Conservation (phyloP, 257 asterid genomes). For the Solanum neorickii region DNA sequence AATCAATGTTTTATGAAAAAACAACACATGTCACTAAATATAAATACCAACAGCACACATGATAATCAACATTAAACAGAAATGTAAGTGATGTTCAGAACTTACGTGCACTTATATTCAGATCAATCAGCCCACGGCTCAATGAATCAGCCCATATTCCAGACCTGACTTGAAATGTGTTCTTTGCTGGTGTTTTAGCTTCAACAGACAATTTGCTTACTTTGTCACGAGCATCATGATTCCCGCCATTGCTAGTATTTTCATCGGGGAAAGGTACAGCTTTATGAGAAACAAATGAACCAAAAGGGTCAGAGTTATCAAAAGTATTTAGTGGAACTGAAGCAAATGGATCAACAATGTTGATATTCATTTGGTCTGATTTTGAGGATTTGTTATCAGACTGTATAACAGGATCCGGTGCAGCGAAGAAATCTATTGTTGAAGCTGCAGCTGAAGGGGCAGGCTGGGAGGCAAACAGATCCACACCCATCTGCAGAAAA, state of each 20-base stretch:
- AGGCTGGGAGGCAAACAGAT: constrained; percentile 66
- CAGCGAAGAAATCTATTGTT: constrained; percentile 57
- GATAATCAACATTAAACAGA: background rate
- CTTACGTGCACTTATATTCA: constrained; percentile 85
- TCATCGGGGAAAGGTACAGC: constrained; percentile 22
- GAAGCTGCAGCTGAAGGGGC: constrained; percentile 41
- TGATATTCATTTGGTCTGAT: constrained; percentile 20
- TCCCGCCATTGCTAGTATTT: constrained; percentile 18
- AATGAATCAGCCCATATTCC: constrained; percentile 98
- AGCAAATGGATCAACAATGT: constrained; percentile 63
- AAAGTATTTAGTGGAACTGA: constrained; percentile 66
- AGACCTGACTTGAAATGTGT: constrained; percentile 77
- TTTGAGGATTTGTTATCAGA: constrained; percentile 24
- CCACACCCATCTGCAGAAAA: constrained; percentile 40
- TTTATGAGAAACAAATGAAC: constrained; percentile 44
- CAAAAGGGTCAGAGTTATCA: constrained; percentile 58
- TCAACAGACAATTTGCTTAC: constrained; percentile 6
- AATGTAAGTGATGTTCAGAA: constrained; percentile 4
- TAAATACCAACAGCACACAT: background rate
- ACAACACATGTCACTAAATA: background rate
- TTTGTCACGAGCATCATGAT: constrained; percentile 18
- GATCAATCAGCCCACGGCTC: constrained; percentile 91
- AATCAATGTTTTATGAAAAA: background rate
- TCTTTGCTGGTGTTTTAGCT: constrained; percentile 19
- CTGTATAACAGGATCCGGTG: constrained; percentile 43